A percentile compares a stretch with the other conserved stretches of the same genome.
Conservation (phyloP, 148 eudicot species). For the Chenopodium berlandieri region DNA sequence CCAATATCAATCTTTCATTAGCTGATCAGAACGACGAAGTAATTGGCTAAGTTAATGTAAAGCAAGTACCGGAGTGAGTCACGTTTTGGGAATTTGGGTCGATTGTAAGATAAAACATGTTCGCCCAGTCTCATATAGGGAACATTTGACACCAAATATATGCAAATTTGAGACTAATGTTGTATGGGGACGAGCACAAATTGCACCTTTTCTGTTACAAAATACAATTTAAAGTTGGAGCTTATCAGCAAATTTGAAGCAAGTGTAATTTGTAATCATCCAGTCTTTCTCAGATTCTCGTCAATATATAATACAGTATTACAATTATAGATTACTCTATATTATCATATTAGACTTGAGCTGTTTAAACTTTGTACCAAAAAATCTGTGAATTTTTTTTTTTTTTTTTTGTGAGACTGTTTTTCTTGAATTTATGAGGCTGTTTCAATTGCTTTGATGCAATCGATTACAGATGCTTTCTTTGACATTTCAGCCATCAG, state of each 20-base stretch:
- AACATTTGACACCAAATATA: neutral
- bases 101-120: neutral
- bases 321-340: neutral
- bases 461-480: constrained; percentile 74
- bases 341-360: neutral
- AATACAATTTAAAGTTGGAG: neutral
- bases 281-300: neutral
- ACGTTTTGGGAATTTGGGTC: neutral
- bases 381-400: neutral
- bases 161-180: neutral
- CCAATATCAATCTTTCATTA: no score
- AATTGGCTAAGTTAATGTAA: no score
- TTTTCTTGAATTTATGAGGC: constrained; percentile 27
- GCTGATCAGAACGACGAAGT: no score
- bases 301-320: neutral
- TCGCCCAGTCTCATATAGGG: neutral
- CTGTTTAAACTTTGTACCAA: neutral
- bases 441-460: constrained; percentile 82
- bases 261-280: neutral
- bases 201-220: neutral
- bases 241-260: neutral
- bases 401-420: neutral
- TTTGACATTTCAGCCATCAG: constrained; percentile 77
- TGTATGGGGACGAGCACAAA: neutral
- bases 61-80: no score